Evolutionary conservation across 2,329 filamentous ascomycete species (phyloP), one percentile per base, ranked within the genome.

Genomic region (Polychaeton citri): DNA sequence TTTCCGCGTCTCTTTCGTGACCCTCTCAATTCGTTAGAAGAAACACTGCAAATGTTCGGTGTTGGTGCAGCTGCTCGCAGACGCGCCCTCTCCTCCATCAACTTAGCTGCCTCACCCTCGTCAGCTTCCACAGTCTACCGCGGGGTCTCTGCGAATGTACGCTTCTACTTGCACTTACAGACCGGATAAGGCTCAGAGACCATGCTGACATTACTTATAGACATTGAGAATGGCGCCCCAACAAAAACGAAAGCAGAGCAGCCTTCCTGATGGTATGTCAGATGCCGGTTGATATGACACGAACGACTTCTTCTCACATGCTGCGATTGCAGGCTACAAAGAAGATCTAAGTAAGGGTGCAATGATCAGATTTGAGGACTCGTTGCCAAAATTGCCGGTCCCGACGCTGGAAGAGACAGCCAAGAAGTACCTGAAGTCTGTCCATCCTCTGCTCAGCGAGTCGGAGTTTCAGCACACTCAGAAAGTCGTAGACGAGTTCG

Each of bases 291-390:
- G 38, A 43, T 41, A 35, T 21, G 17, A 30, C 28, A 30, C 16
- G 17, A 20, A 10, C 15, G 30, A 30, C 15, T 12, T 17, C 20
- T 18, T 19, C 7, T 8, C 37, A 28, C 19, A 35, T 19, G 3
- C 8, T 19, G 18, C 33, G 16, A 9, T 16, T 28, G 16, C 51
- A 83, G 82, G 79, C 50, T 88, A 90, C 64, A 74, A 70, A 52
- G 84, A 90, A 63, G 82, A 90, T 60, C 69, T 71, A 51, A 76
- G 76, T 51, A 87, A 85, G 58, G 82, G 81, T 36, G 68, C 75
- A 32, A 90, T 84, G 81, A 69, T 90, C 48, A 75, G 84, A 48
- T 92, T 81, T 60, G 81, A 92, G 58, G 81, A 87, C 24, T 88
- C 81, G n/a, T 72, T 92, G 20, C 83, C 83, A 31, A 71, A 70